These are phyloP conservation scores for Chaetomiaceae sp. DNA, from an alignment of 2,329 filamentous ascomycete species.

Conservation along the genomic window DNA sequence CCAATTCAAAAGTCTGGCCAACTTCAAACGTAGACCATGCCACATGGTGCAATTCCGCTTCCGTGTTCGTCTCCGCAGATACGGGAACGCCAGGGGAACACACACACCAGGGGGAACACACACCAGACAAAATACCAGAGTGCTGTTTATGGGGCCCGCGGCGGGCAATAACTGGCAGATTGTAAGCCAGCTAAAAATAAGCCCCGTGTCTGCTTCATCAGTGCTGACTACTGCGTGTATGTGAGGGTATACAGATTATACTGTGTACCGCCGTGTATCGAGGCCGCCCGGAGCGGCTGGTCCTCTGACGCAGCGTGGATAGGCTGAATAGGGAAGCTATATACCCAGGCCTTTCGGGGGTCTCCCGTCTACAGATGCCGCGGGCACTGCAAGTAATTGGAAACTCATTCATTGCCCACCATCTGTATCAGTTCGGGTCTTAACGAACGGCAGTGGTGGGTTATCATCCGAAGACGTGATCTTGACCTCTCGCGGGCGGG, in stretches of 20 bases:
- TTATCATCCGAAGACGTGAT: not conserved
- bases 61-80: constrained; percentile 15
- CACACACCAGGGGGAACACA: no score
- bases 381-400: not conserved
- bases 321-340: constrained; percentile 13
- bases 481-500: no score
- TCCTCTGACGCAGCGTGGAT: constrained; percentile 11
- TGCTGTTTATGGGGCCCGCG: not conserved
- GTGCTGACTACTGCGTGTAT: not conserved
- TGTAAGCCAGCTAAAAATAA: constrained; percentile 21
- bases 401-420: not conserved
- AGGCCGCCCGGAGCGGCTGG: constrained; percentile 13
- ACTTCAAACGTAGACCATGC: no score
- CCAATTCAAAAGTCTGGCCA: no score
- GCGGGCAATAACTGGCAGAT: constrained; percentile 15
- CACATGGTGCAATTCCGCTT: not conserved
- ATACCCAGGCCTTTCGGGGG: not conserved
- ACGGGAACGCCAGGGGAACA: constrained; percentile 10
- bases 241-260: no score
- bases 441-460: not conserved
- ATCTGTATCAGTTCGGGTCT: not conserved
- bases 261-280: no score
- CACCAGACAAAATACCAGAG: no score
- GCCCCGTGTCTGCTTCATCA: constrained; percentile 1
- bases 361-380: not conserved